A percentile compares a stretch with the other conserved stretches of the same genome.
Evolutionary conservation across 2,329 filamentous ascomycete species (phyloP).

Genomic region (Zymoseptoria brevis): DNA sequence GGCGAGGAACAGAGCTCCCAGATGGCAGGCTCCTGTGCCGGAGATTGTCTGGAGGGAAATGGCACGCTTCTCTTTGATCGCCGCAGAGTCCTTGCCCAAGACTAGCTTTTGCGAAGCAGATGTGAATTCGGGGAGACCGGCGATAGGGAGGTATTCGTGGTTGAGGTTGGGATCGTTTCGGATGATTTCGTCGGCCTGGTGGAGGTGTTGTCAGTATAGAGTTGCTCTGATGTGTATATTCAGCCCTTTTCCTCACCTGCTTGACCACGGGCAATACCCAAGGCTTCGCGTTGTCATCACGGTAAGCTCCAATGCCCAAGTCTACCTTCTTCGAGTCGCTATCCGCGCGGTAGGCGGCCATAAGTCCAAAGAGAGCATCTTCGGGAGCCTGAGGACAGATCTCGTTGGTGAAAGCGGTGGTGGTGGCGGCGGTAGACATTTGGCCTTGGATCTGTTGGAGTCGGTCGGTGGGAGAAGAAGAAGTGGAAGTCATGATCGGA

Average conservation of each 20-base stretch:
- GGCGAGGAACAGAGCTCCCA: constrained; percentile 86
- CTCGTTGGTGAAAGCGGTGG: constrained; percentile 21
- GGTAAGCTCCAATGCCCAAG: constrained; percentile 88
- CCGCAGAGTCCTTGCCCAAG: constrained; percentile 69
- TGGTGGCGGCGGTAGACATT: constrained; percentile 15
- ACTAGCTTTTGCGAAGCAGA: constrained; percentile 85
- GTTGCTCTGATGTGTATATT: background rate
- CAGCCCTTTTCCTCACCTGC: constrained; percentile 57
- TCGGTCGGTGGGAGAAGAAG: constrained; percentile 9
- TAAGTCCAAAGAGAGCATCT: constrained; percentile 88
- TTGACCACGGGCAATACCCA: constrained; percentile 96
- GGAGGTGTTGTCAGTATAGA: background rate
- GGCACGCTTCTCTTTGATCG: constrained; percentile 73
- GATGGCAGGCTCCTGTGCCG: constrained; percentile 87
- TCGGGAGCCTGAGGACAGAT: constrained; percentile 58
- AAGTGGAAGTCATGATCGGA: background rate
- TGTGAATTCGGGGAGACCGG: constrained; percentile 78
- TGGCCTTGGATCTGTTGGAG: constrained; percentile 24
- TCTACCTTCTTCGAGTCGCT: constrained; percentile 74
- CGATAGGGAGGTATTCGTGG: constrained; percentile 97
- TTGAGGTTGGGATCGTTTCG: constrained; percentile 83
- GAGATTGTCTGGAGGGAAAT: constrained; percentile 90
- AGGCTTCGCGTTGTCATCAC: constrained; percentile 90
- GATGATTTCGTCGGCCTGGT: constrained; percentile 80
- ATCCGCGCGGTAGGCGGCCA: constrained; percentile 80